Percentiles rank a stretch among this genome's conserved stretches.
Evolutionary conservation across 169 alveolate genomes (phyloP).

Genomic region (Ichthyophthirius multifiliis): DNA sequence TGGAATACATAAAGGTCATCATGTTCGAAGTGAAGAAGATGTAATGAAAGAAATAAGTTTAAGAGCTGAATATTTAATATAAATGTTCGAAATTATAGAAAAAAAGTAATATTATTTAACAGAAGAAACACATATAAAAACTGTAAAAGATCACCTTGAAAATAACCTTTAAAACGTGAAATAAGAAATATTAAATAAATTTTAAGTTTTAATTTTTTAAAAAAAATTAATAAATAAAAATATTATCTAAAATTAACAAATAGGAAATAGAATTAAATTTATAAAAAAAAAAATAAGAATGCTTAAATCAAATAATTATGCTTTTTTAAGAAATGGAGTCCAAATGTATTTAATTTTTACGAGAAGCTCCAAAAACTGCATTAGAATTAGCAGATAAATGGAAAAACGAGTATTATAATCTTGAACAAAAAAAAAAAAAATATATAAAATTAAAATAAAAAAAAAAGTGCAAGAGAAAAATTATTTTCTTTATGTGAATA

Average conservation of each 20-base stretch:
- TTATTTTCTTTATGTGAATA: neutral
- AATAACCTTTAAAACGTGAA: neutral
- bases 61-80: slow-evolving; percentile 26
- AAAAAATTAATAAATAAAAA: neutral
- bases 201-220: neutral
- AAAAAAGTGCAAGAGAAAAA: neutral
- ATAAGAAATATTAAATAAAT: neutral
- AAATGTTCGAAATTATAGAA: neutral
- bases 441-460: too few species aligned
- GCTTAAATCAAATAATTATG: neutral
- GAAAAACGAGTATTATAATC: neutral
- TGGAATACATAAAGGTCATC: slow-evolving; percentile 47
- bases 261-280: neutral
- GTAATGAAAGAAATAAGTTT: slow-evolving; percentile 38
- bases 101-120: neutral
- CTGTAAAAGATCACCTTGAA: neutral
- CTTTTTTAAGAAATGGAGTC: neutral
- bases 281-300: neutral
- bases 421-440: too few species aligned
- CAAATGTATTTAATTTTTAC: neutral
- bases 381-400: neutral
- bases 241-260: neutral
- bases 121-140: neutral
- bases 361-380: neutral
- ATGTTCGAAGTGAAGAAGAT: slow-evolving; percentile 46